phyloP scores from a whole-genome alignment of 169 alveolate genomes.

The Hepatocystis sp. region DNA sequence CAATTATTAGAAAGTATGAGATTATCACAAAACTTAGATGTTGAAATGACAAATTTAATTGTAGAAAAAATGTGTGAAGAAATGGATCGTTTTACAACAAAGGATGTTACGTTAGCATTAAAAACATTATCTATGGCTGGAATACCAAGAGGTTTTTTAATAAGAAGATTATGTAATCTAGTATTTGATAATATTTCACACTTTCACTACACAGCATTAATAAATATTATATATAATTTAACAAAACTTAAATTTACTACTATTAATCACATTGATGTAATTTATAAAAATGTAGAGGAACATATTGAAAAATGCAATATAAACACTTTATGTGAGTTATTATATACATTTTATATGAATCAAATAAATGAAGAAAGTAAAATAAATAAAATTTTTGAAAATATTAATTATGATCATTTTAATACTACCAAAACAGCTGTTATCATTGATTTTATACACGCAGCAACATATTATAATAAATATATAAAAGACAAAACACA shows the following conservation, averaged over 20 bases:
- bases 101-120: conserved; percentile 67
- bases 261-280: conserved; percentile 59
- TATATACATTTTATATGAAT: conserved; percentile 73
- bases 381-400: conserved; percentile 63
- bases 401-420: conserved; percentile 57
- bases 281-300: conserved; percentile 74
- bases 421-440: conserved; percentile 70
- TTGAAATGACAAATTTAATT: conserved; percentile 70
- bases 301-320: conserved; percentile 58
- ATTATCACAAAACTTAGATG: conserved; percentile 69
- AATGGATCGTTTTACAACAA: conserved; percentile 74
- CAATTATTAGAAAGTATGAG: conserved; percentile 76
- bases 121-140: conserved; percentile 77
- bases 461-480: conserved; percentile 64
- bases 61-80: conserved; percentile 77
- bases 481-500: conserved; percentile 46
- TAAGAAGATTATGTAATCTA: conserved; percentile 66
- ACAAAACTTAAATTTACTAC: conserved; percentile 73
- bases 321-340: conserved; percentile 55
- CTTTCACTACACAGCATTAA: conserved; percentile 54
- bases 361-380: conserved; percentile 74
- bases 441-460: conserved; percentile 72
- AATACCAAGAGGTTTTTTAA: conserved; percentile 70
- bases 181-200: conserved; percentile 75
- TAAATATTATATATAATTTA: conserved; percentile 65